phyloP scores from a whole-genome alignment of 805 yeast species.

The Yarrowia sp. region DNA sequence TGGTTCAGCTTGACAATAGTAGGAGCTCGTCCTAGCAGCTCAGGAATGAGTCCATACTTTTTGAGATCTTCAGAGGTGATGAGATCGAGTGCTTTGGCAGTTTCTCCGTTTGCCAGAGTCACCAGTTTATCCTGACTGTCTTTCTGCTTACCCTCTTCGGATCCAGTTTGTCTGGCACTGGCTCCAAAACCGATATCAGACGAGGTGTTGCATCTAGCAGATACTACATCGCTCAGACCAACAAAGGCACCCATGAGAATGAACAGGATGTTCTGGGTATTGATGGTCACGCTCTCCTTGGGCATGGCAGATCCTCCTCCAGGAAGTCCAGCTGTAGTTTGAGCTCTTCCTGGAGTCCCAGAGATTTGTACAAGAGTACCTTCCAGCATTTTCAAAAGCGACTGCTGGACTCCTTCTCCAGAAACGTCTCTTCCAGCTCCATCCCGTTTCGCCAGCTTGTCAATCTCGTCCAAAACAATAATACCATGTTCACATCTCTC shows the following conservation, averaged over 20 bases:
- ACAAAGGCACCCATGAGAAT: slow-evolving; percentile 62
- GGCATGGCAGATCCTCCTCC: slow-evolving; percentile 19
- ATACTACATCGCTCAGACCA: slow-evolving; percentile 51
- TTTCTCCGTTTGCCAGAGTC: slow-evolving; percentile 41
- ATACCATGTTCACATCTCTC: slow-evolving; percentile 51
- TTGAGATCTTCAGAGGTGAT: slow-evolving; percentile 51
- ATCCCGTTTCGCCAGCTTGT: slow-evolving; percentile 52
- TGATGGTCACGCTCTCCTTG: slow-evolving; percentile 39
- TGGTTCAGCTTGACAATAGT: slow-evolving; percentile 50
- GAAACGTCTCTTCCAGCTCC: slow-evolving; percentile 51
- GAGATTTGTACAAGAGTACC: slow-evolving; percentile 50
- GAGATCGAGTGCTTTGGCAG: slow-evolving; percentile 44
- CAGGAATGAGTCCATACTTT: slow-evolving; percentile 56
- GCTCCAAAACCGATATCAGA: slow-evolving; percentile 28
- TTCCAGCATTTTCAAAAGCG: slow-evolving; percentile 53
- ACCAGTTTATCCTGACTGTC: slow-evolving; percentile 35
- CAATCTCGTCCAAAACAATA: slow-evolving; percentile 58
- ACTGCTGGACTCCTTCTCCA: slow-evolving; percentile 66
- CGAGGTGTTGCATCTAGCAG: slow-evolving; percentile 36
- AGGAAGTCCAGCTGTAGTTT: background rate
- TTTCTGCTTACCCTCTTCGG: background rate
- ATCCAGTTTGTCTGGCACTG: no score
- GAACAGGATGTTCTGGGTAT: slow-evolving; percentile 55
- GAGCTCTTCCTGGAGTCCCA: slow-evolving; percentile 3
- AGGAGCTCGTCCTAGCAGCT: slow-evolving; percentile 58